Conservation (phyloP, 441 rosid genomes). For the California macrophylla region DNA sequence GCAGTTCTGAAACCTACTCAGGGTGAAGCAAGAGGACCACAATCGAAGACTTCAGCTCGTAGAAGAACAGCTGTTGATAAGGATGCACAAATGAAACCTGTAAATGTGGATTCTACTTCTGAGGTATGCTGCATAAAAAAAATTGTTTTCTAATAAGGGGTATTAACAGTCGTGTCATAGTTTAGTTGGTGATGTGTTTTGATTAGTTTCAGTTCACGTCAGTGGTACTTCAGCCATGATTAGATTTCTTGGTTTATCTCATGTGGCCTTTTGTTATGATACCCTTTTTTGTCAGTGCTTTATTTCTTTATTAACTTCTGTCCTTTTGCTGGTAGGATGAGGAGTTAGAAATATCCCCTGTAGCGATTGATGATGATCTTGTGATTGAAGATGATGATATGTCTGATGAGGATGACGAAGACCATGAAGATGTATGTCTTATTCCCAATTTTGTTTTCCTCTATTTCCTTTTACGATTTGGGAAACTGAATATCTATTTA, state of each 20-base stretch:
- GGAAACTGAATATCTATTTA: neutral
- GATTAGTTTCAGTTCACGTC: neutral
- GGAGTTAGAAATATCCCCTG: conserved; percentile 81
- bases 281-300: neutral
- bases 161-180: neutral
- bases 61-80: conserved; percentile 76
- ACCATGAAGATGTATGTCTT: conserved; percentile 80
- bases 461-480: neutral
- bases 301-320: neutral
- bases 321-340: conserved; percentile 53
- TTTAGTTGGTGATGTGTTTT: neutral
- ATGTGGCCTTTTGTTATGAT: neutral
- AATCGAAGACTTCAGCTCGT: conserved; percentile 84
- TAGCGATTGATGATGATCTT: conserved; percentile 86
- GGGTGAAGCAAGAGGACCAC: conserved; percentile 68
- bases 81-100: conserved; percentile 65
- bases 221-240: neutral
- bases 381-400: conserved; percentile 90
- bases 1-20: conserved; percentile 78
- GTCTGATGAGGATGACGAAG: conserved; percentile 90
- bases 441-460: neutral
- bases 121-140: conserved; percentile 45
- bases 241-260: neutral
- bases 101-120: conserved; percentile 70
- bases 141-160: neutral